Conservation (phyloP, 768 basidiomycete species). For the Phylloporus rhodoxanthus region DNA sequence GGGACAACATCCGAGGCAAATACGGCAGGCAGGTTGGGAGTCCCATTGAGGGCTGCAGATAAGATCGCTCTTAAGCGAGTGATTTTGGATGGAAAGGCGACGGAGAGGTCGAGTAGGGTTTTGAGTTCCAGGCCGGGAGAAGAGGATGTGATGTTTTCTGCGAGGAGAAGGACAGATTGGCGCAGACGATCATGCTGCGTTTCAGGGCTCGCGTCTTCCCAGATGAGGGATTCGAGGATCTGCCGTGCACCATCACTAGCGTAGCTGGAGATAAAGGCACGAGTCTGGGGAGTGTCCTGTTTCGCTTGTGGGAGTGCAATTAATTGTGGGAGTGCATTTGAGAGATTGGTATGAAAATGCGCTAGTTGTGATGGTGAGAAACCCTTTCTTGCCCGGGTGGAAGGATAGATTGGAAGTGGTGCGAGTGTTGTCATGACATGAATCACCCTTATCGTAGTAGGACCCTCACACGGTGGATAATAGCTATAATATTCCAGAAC, state of each 20-base stretch:
- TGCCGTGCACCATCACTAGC: conserved; percentile 51
- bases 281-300: conserved; percentile 40
- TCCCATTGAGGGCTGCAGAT: conserved; percentile 32
- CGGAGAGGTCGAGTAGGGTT: conserved; percentile 57
- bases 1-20: conserved; percentile 47
- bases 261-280: conserved; percentile 52
- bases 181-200: conserved; percentile 43
- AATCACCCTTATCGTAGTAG: background rate
- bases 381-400: conserved; percentile 40
- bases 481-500: no score
- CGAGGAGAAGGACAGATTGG: conserved; percentile 46
- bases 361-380: conserved; percentile 50
- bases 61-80: conserved; percentile 44
- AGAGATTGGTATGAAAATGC: conserved; percentile 43
- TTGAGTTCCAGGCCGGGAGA: conserved; percentile 43
- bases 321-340: conserved; percentile 40
- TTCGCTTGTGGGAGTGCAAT: conserved; percentile 46
- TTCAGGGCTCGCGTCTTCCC: conserved; percentile 34
- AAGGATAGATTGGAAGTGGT: conserved; percentile 53
- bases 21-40: conserved; percentile 28
- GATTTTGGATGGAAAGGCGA: conserved; percentile 46
- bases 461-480: background rate
- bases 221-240: conserved; percentile 52
- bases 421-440: conserved; percentile 25
- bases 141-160: conserved; percentile 45